Percentiles rank a stretch among this genome's conserved stretches.
Conservation (phyloP, 306 rosid species). For the Hippophae tibetana region DNA sequence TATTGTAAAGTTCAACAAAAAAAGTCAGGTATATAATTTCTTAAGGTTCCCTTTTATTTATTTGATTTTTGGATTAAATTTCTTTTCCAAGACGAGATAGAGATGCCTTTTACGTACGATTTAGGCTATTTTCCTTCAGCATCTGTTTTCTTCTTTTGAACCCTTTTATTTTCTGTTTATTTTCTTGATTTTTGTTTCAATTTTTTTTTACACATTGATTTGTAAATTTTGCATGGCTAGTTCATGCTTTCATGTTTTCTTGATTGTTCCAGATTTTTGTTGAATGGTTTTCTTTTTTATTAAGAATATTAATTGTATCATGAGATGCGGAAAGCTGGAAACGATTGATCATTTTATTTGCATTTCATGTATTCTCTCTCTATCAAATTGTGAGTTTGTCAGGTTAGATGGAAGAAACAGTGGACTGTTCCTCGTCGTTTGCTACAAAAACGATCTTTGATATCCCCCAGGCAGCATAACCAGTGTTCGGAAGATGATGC, state of each 20-base stretch:
- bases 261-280: too few relatives aligned
- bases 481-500: constrained; percentile 19
- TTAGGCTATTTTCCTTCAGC: neutral
- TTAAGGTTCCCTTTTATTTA: constrained; percentile 7
- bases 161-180: neutral
- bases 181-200: too few relatives aligned
- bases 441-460: constrained; percentile 40
- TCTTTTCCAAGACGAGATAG: neutral
- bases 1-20: constrained; percentile 33
- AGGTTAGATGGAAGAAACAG: constrained; percentile 41
- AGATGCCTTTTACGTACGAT: constrained; percentile 4
- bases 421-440: constrained; percentile 64
- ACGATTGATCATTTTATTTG: too few relatives aligned
- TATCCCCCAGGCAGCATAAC: constrained; percentile 22
- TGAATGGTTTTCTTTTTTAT: too few relatives aligned
- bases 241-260: too few relatives aligned
- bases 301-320: too few relatives aligned
- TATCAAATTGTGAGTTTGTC: constrained; percentile 6
- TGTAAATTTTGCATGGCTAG: too few relatives aligned
- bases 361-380: neutral
- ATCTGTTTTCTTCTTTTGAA: neutral
- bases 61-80: neutral
- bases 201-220: too few relatives aligned
- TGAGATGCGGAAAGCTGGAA: too few relatives aligned
- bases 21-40: constrained; percentile 37